Conservation (phyloP, 169 alveolate genomes). For the Plasmodium adleri region DNA sequence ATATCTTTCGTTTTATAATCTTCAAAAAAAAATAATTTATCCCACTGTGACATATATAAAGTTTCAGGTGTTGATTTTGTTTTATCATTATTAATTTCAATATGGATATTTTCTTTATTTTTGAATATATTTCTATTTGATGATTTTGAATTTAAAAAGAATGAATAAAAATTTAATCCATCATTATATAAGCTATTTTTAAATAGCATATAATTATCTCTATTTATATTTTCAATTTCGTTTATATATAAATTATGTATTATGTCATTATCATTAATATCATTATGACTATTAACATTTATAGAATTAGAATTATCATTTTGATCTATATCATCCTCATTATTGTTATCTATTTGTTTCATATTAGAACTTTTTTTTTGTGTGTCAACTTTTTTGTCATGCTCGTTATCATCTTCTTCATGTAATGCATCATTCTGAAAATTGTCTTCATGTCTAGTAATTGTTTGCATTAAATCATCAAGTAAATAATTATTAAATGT, state of each 20-base stretch:
- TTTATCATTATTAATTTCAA: conserved; percentile 4
- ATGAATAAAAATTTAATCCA: conserved; percentile 61
- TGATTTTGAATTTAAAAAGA: conserved; percentile 41
- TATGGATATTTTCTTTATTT: conserved; percentile 1
- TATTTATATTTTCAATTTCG: conserved; percentile 65
- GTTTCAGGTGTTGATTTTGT: neutral
- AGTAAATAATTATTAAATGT: conserved; percentile 46
- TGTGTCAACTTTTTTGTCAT: neutral
- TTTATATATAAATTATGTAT: neutral
- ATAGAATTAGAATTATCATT: neutral
- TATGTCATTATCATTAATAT: neutral
- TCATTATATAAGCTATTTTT: conserved; percentile 33
- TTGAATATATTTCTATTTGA: conserved; percentile 19
- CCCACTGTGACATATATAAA: conserved; percentile 6
- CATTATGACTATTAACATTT: neutral
- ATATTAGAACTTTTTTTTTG: neutral
- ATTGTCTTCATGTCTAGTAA: conserved; percentile 58
- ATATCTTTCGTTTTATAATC: conserved; percentile 48
- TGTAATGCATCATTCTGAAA: conserved; percentile 14
- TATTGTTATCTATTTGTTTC: neutral
- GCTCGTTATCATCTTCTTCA: neutral
- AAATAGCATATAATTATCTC: conserved; percentile 44
- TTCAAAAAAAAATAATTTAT: conserved; percentile 25
- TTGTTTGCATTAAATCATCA: conserved; percentile 33
- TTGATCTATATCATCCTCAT: neutral